Base-by-base conservation (phyloP, 371 early-diverging fungal species). In the Sanchytrium tribonematis region DNA sequence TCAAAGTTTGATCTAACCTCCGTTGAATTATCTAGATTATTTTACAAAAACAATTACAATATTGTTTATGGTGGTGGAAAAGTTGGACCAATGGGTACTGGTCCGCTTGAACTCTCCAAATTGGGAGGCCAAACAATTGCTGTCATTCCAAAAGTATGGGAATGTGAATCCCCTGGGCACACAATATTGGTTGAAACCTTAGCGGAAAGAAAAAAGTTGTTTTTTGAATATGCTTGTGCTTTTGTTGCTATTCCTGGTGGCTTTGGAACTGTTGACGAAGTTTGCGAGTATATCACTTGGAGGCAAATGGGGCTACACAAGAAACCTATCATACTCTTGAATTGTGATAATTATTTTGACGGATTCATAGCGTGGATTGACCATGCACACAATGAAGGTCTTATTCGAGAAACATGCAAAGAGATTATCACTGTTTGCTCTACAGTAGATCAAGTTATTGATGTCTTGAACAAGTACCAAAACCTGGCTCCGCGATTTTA, bases 1-100 rank as follows among this genome's bases (percentile, higher is more conserved):
- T n/a, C n/a, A n/a, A n/a, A n/a, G n/a, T n/a, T n/a, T n/a, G n/a
- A n/a, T n/a, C n/a, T n/a, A n/a, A n/a, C n/a, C n/a, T n/a, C n/a
- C n/a, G n/a, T n/a, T n/a, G n/a, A n/a, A n/a, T n/a, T n/a, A n/a
- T n/a, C n/a, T n/a, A n/a, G n/a, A n/a, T n/a, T n/a, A n/a, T n/a
- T n/a, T n/a, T n/a, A n/a, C n/a, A n/a, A n/a, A n/a, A n/a, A n/a
- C n/a, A n/a, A n/a, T n/a, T n/a, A n/a, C n/a, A n/a, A n/a, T n/a
- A n/a, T 69, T 22, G 69, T 69, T n/a, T 69, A 69, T 28, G 69
- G 69, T 22, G 69, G 69, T 5, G 69, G 69, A 17, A 29, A 5
- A 5, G 29, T 69, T n/a, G 69, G 69, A 5, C 28, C 66, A 2
- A 69, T 69, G 69, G 69, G 69, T 12, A 29, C 28, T 28, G 29